phyloP scores from a whole-genome alignment of 352 stramenopile genomes.

The Globisporangium sylvaticum region DNA sequence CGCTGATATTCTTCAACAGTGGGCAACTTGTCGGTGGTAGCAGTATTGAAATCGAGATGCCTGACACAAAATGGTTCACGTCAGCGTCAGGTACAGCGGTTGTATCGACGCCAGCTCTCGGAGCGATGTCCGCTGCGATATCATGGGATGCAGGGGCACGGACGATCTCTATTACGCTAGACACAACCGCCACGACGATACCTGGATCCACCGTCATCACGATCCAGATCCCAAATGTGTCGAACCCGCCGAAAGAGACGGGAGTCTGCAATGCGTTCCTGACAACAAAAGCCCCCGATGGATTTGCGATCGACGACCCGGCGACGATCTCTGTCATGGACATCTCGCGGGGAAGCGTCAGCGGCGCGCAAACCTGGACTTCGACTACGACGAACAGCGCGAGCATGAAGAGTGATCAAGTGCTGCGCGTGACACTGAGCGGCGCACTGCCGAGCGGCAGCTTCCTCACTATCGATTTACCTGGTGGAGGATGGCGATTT shows the following conservation, averaged over 20 bases:
- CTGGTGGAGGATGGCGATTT: conserved; percentile 39
- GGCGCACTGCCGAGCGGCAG: conserved; percentile 51
- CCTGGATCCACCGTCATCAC: conserved; percentile 26
- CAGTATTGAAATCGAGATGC: conserved; percentile 40
- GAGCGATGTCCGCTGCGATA: conserved; percentile 17
- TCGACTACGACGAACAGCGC: conserved; percentile 38
- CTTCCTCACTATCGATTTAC: conserved; percentile 32
- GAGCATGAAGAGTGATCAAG: conserved; percentile 53
- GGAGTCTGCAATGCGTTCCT: conserved; percentile 36
- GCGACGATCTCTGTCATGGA: conserved; percentile 36
- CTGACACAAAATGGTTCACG: conserved; percentile 40
- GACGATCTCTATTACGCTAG: conserved; percentile 34
- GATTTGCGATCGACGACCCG: conserved; percentile 43
- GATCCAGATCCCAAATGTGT: conserved; percentile 31
- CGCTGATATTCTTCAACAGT: conserved; percentile 38
- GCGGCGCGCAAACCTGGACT: conserved; percentile 31
- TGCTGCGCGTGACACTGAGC: conserved; percentile 36
- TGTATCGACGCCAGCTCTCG: conserved; percentile 34
- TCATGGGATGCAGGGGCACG: conserved; percentile 30
- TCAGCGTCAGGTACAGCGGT: conserved; percentile 19
- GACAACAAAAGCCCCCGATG: conserved; percentile 31
- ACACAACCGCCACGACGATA: conserved; percentile 14
- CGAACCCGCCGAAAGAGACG: conserved; percentile 54
- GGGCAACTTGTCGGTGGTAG: conserved; percentile 34
- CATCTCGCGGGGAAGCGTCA: conserved; percentile 33